Evolutionary conservation across 148 eudicot genomes (phyloP).

Genomic region (Amaranthus cruentus): DNA sequence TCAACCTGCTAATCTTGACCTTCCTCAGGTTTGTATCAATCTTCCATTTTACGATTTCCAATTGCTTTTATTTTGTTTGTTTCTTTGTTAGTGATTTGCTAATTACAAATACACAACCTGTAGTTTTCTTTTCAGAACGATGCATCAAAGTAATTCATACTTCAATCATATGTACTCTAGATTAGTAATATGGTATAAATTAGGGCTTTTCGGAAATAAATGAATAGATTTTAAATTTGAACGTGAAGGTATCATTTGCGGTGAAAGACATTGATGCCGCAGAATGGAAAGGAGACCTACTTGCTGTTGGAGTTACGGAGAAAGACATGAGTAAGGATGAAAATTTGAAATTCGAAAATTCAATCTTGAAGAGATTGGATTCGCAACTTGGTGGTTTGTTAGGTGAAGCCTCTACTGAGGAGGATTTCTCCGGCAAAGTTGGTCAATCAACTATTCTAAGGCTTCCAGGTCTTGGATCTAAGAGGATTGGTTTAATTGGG

Average conservation of each 20-base stretch:
- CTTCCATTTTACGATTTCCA: neutral
- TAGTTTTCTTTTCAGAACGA: neutral
- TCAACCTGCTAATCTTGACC: constrained; percentile 47
- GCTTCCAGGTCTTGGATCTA: constrained; percentile 75
- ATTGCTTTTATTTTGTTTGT: neutral
- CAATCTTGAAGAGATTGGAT: constrained; percentile 58
- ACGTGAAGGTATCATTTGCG: constrained; percentile 54
- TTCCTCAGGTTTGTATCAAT: constrained; percentile 47
- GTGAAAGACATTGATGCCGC: constrained; percentile 76
- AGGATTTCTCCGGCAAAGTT: constrained; percentile 81
- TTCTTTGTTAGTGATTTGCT: neutral
- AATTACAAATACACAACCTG: no score
- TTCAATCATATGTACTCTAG: neutral
- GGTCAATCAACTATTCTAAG: constrained; percentile 77
- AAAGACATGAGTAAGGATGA: constrained; percentile 78
- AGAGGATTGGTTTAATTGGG: constrained; percentile 76
- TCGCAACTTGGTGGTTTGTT: constrained; percentile 64
- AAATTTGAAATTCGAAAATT: constrained; percentile 57
- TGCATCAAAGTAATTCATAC: no score
- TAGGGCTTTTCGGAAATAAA: neutral
- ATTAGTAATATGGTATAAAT: neutral
- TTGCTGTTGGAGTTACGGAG: constrained; percentile 86
- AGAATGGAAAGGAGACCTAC: constrained; percentile 93
- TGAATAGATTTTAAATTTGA: neutral
- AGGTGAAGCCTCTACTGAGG: constrained; percentile 72